Evolutionary conservation across 176 grass and related monocot species (phyloP).

Genomic region (Raddia distichophylla): DNA sequence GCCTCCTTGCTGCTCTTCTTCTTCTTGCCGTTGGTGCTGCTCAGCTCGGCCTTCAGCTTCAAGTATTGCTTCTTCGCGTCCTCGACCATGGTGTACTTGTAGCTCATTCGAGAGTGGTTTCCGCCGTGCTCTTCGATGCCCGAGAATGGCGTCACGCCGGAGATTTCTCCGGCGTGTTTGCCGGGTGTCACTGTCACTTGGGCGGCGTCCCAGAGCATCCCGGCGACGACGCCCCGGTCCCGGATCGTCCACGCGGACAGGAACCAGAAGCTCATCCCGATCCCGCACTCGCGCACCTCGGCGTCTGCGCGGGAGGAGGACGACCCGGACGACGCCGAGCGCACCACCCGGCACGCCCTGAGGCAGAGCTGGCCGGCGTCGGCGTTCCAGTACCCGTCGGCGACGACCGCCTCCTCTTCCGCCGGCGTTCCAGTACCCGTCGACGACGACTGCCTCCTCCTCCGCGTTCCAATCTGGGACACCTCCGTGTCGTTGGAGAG

Average conservation of each 20-base stretch:
- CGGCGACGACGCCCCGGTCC: slow-evolving; percentile 38
- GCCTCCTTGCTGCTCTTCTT: too few species aligned
- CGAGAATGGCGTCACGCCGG: not conserved
- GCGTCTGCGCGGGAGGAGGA: not conserved
- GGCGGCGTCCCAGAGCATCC: slow-evolving; percentile 41
- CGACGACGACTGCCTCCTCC: slow-evolving; percentile 45
- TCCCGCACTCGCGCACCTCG: slow-evolving; percentile 43
- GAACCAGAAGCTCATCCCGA: slow-evolving; percentile 82
- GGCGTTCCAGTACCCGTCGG: slow-evolving; percentile 62
- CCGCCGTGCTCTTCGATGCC: slow-evolving; percentile 16
- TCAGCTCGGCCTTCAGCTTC: not conserved
- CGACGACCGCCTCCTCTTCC: slow-evolving; percentile 39
- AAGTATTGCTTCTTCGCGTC: slow-evolving; percentile 38
- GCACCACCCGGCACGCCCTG: slow-evolving; percentile 46
- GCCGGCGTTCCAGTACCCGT: slow-evolving; percentile 60
- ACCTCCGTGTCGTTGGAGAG: slow-evolving; percentile 48
- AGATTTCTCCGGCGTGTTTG: not conserved
- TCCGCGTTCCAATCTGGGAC: too few species aligned
- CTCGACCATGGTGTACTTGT: slow-evolving; percentile 43
- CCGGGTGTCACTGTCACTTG: not conserved
- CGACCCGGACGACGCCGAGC: not conserved
- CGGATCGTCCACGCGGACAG: slow-evolving; percentile 51
- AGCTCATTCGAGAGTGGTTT: slow-evolving; percentile 46
- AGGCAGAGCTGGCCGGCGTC: slow-evolving; percentile 43
- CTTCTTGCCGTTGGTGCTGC: not conserved